Base-by-base conservation (phyloP, 257 asterid species). In the Jacaranda mimosifolia region DNA sequence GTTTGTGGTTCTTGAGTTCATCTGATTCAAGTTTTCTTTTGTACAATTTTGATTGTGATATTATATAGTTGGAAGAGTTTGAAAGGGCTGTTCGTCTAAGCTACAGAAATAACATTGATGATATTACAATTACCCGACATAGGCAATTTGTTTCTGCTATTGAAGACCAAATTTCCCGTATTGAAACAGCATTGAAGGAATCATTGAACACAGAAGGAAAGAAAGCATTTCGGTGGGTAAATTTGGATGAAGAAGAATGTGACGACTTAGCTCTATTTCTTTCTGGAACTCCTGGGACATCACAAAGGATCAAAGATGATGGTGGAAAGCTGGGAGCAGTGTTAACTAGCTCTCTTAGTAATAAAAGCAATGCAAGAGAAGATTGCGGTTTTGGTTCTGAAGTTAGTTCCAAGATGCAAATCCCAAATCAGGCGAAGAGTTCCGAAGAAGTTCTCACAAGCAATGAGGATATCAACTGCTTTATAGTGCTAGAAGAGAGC, bases 1-100 rank as follows among this genome's bases (percentile, higher is more conserved):
- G 21, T 78, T 74, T 32, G 32, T 48, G 14, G 49, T 62, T 7
- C 63, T 48, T 63, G 56, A 70, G 9, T 46, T 57, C 38, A 48
- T 79, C 76, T 73, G 74, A 72, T 77, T 52, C 70, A 42, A 7
- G 60, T 39, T 69, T 77, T 63, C 21, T 39, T 19, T 64, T 40
- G 15, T 46, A 14, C 18, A 52, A 21, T 56, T 49, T 19, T 69
- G 72, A 36, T 62, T 76, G 49, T 70, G 17, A 72, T 36, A 66
- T 73, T 83, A 72, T 85, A 19, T 59, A 93, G 98, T 80, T 94
- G 86, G 98, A 94, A 76, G 98, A 94, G 87, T 94, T 94, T 83
- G 98, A 91, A 69, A 87, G 79, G 78, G 98, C 97, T 35, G 97
- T 94, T 80, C 82, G 85, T 79, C 77, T 84, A 80, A 94, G 98